A percentile compares a stretch with the other conserved stretches of the same genome.
phyloP scores from a whole-genome alignment of 179 eudicot species.

The Nepenthes alata region DNA sequence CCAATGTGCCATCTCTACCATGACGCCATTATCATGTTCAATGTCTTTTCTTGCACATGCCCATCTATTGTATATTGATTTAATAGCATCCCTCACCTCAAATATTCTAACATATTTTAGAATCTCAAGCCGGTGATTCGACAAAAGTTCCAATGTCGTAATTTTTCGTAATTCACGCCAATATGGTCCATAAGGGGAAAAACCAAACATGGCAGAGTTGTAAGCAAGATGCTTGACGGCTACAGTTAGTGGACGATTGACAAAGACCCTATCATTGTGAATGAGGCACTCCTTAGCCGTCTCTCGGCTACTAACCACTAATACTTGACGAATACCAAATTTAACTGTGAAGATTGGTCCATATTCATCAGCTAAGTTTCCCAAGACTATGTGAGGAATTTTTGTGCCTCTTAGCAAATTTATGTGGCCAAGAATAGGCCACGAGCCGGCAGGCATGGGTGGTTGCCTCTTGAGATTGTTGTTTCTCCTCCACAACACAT shows the following conservation, averaged over 20 bases:
- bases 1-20: constrained; percentile 15
- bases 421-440: constrained; percentile 24
- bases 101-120: constrained; percentile 8
- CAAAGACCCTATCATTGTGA: constrained; percentile 5
- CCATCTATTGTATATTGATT: constrained; percentile 2
- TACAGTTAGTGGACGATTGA: constrained; percentile 12
- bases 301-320: constrained; percentile 21
- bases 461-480: not conserved
- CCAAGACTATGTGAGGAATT: constrained; percentile 10
- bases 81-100: constrained; percentile 3
- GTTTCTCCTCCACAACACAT: too few species aligned
- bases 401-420: constrained; percentile 5
- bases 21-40: not conserved
- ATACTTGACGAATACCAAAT: constrained; percentile 10
- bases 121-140: constrained; percentile 8
- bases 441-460: constrained; percentile 16
- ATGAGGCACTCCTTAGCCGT: constrained; percentile 18
- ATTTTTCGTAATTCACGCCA: constrained; percentile 26
- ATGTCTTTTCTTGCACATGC: too few species aligned
- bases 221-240: constrained; percentile 12
- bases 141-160: constrained; percentile 11
- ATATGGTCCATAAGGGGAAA: constrained; percentile 13
- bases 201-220: constrained; percentile 14
- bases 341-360: constrained; percentile 26
- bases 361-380: constrained; percentile 20